Evolutionary conservation across 352 stramenopile genomes (phyloP).

Genomic region (Globisporangium acanthophoron): DNA sequence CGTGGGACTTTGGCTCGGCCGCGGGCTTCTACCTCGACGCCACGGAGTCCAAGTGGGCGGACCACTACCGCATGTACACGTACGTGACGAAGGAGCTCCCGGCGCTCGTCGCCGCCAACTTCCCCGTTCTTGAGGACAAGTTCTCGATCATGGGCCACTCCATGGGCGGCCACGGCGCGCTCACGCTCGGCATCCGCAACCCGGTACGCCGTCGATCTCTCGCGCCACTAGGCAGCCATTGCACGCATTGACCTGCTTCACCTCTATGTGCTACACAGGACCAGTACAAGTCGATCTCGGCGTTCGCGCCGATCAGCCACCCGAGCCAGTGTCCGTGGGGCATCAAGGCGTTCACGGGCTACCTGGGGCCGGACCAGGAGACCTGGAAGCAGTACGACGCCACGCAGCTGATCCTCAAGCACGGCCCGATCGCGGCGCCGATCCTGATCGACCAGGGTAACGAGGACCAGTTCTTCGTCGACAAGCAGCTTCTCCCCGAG

Average conservation of each 20-base stretch:
- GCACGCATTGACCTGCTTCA: not conserved
- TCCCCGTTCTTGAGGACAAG: slow-evolving; percentile 77
- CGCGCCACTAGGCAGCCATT: not conserved
- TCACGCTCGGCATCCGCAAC: slow-evolving; percentile 93
- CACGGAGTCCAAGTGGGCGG: slow-evolving; percentile 88
- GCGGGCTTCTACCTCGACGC: slow-evolving; percentile 98
- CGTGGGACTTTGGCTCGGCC: slow-evolving; percentile 95
- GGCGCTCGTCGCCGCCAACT: slow-evolving; percentile 82
- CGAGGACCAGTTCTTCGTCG: slow-evolving; percentile 84
- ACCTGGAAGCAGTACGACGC: slow-evolving; percentile 91
- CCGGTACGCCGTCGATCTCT: slow-evolving; percentile 21
- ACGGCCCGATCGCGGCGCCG: slow-evolving; percentile 51
- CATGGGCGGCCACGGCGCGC: slow-evolving; percentile 96
- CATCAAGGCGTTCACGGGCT: slow-evolving; percentile 96
- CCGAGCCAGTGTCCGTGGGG: slow-evolving; percentile 96
- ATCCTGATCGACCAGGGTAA: slow-evolving; percentile 90
- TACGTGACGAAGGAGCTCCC: slow-evolving; percentile 97
- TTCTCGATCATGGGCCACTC: slow-evolving; percentile 94
- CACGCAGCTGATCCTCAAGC: slow-evolving; percentile 78
- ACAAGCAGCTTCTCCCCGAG: slow-evolving; percentile 91
- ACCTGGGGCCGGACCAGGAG: slow-evolving; percentile 91
- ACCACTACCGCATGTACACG: slow-evolving; percentile 97
- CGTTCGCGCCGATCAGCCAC: slow-evolving; percentile 96
- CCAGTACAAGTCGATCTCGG: slow-evolving; percentile 91
- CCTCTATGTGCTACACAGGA: slow-evolving; percentile 17